Evolutionary conservation across 768 basidiomycete genomes (phyloP).

Genomic region (Hericium coralloides): DNA sequence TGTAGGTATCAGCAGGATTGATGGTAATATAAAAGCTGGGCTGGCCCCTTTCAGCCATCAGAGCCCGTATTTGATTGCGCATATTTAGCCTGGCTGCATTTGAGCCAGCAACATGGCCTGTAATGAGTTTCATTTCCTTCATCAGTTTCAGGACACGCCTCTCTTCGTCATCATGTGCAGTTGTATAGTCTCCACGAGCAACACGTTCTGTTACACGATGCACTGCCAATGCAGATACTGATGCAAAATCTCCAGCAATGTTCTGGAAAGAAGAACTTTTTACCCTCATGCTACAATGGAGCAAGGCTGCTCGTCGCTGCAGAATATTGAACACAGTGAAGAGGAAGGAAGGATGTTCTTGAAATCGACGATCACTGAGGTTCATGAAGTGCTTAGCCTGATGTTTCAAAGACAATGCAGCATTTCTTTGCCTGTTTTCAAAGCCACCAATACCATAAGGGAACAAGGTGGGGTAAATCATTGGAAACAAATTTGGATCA

Average conservation of each 20-base stretch:
- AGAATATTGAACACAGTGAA: constrained; percentile 34
- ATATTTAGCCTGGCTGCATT: constrained; percentile 16
- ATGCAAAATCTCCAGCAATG: constrained; percentile 19
- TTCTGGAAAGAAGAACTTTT: constrained; percentile 17
- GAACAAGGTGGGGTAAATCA: constrained; percentile 34
- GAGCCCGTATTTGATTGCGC: background rate
- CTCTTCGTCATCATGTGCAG: constrained; percentile 20
- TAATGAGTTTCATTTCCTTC: constrained; percentile 16
- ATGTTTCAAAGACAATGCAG: constrained; percentile 20
- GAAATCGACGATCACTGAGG: constrained; percentile 26
- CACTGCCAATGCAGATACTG: constrained; percentile 18
- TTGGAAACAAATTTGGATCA: constrained; percentile 30
- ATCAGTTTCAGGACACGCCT: constrained; percentile 17
- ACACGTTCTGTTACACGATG: constrained; percentile 10
- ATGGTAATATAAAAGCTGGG: constrained; percentile 36
- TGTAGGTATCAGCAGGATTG: constrained; percentile 35
- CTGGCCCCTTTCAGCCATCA: constrained; percentile 18
- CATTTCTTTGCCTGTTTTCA: constrained; percentile 21
- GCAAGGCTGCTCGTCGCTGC: constrained; percentile 23
- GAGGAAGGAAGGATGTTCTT: constrained; percentile 31
- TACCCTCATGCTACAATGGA: constrained; percentile 26
- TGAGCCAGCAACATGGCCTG: constrained; percentile 20
- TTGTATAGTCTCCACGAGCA: background rate
- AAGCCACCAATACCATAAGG: constrained; percentile 36
- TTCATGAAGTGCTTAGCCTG: constrained; percentile 27